Base-by-base conservation (phyloP, 2,329 filamentous ascomycete genomes). In the Aureobasidium sp. region DNA sequence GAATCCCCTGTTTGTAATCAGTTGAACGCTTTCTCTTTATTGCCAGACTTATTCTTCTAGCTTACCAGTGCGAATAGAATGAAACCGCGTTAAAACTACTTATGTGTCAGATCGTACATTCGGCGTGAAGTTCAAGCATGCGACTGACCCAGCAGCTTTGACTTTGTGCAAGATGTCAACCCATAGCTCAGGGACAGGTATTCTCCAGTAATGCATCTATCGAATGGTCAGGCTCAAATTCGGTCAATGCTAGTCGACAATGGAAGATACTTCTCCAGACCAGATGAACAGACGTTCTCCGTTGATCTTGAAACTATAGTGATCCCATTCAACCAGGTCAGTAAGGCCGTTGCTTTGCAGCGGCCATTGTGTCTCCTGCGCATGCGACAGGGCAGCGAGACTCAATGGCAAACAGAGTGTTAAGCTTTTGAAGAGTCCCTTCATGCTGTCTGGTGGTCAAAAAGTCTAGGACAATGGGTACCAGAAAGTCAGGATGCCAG, bases 261-360 rank as follows among this genome's bases (percentile, higher is more conserved):
- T 34, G 8, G 7, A 12, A 44, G 26, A 42, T 29, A 56, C 52
- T n/a, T 83, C 81, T 50, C 81, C 81, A 17, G 78, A 77, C 67
- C 80, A 82, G 50, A 83, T 72, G 65, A 81, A 82, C 7, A 82
- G 68, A 27, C 80, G 72, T 66, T 82, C 75, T 32, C 77, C 78
- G 59, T 82, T 78, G 59, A 83, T 70, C 26, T 78, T 76, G 67
- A 82, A 79, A 67, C 79, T 82, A 69, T 80, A 82, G 63, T 81
- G 77, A 63, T 83, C 80, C 81, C 80, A 82, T 70, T 81, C 73
- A 0, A 83, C 80, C 27, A 77, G 71, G 7, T 77, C 68, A 63
- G 75, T 82, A 13, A 55, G 27, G 8, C 62, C 62, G 20, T 63
- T 53, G 39, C 50, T 61, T 46, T 34, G 32, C 6, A 63, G 48